These are phyloP conservation scores for Wickerhamomyces hampshirensis DNA, from an alignment of 805 yeast species.

Conservation along the genomic window DNA sequence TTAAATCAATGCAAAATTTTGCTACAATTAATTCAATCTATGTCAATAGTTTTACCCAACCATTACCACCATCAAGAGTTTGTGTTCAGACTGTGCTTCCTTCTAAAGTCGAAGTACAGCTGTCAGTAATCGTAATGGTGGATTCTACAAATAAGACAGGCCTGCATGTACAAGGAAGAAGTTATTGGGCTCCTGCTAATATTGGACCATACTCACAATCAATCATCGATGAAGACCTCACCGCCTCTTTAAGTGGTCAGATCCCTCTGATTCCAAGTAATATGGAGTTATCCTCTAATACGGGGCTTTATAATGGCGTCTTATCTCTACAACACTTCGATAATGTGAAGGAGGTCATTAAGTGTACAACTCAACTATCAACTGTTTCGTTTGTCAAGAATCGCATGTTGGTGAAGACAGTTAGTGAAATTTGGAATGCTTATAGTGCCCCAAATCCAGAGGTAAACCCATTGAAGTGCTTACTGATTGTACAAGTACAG, in stretches of 20 bases:
- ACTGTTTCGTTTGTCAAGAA: constrained; percentile 54
- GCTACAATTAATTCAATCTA: constrained; percentile 58
- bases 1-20: constrained; percentile 65
- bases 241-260: constrained; percentile 79
- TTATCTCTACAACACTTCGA: constrained; percentile 73
- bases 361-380: constrained; percentile 38
- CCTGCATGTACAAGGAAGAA: constrained; percentile 84
- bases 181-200: constrained; percentile 98
- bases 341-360: constrained; percentile 53
- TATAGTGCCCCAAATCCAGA: constrained; percentile 31
- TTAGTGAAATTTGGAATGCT: constrained; percentile 39
- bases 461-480: constrained; percentile 22
- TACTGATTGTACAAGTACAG: constrained; percentile 51
- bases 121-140: constrained; percentile 54
- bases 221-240: constrained; percentile 43
- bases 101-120: constrained; percentile 34
- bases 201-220: constrained; percentile 97
- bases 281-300: constrained; percentile 43
- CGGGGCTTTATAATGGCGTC: constrained; percentile 34
- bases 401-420: constrained; percentile 25
- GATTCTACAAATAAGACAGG: constrained; percentile 47
- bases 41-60: constrained; percentile 45
- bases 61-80: constrained; percentile 84
- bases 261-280: constrained; percentile 75
- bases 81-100: constrained; percentile 66